Percentiles rank a stretch among this genome's conserved stretches.
Conservation (phyloP, 2,329 filamentous ascomycete genomes). For the Dactylellina leptospora region DNA sequence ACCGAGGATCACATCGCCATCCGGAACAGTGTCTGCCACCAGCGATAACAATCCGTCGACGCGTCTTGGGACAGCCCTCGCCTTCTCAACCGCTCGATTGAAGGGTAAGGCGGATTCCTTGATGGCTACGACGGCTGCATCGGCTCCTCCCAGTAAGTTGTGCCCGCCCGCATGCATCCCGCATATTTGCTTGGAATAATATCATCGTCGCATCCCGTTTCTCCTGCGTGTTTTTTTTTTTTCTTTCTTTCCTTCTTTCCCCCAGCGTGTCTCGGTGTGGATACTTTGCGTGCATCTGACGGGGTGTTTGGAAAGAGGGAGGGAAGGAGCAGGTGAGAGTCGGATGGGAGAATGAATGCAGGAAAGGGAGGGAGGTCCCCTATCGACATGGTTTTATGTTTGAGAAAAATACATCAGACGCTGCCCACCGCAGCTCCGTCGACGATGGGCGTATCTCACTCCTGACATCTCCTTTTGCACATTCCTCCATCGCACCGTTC, state of each 20-base stretch:
- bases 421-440: too few species aligned
- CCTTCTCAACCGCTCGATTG: slow-evolving; percentile 32
- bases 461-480: too few species aligned
- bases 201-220: too few species aligned
- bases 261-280: not conserved
- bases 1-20: not conserved
- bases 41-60: slow-evolving; percentile 41
- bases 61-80: slow-evolving; percentile 42
- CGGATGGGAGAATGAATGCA: too few species aligned
- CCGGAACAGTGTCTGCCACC: slow-evolving; percentile 5
- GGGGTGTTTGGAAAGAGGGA: not conserved
- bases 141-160: slow-evolving; percentile 45
- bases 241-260: not conserved
- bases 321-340: too few species aligned
- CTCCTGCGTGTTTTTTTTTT: not conserved
- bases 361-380: not conserved
- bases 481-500: not conserved
- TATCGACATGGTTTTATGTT: not conserved
- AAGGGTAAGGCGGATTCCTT: slow-evolving; percentile 33
- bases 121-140: slow-evolving; percentile 45
- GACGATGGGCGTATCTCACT: too few species aligned
- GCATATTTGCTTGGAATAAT: not conserved
- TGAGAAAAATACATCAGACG: not conserved
- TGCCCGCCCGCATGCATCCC: too few species aligned
- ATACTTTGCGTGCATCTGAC: not conserved